Evolutionary conservation across 495 filamentous ascomycete species (phyloP), one percentile per base, ranked within the genome.

Genomic region (Astrocystis sublimbata): DNA sequence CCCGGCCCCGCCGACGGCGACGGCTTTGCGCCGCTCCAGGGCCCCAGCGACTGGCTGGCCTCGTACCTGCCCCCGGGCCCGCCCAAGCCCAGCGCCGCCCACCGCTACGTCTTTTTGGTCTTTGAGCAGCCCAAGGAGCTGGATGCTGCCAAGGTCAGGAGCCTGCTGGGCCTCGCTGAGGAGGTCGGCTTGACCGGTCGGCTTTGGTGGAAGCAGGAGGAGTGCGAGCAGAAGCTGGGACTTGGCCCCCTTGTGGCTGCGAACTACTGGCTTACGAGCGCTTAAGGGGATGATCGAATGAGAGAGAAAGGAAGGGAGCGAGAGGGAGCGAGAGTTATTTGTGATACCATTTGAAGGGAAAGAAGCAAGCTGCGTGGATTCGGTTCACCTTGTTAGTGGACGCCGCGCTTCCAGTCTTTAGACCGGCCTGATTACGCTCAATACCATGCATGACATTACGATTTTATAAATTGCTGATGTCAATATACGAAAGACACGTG

Each of bases 101-200:
- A 86, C 67, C 81, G 85, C 7, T 86, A 87, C 65, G 55, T 78
- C 12, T 86, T 85, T 65, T 70, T 86, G 65, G 64, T 86, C 26
- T 86, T 82, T 64, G 80, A 84, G 70, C 79, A 86, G 72, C 85
- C 85, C 0, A 73, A 65, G 41, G 76, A 66, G 4, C 78, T 86
- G 31, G 74, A 80, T 28, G 71, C 43, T n/a, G 68, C 71, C 58
- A 76, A 75, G 49, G 74, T 79, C 66, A 69, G 78, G 35, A 75
- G 82, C 63, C 63, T 75, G 19, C 41, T 72, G 46, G 38, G 23
- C 8, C 64, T 72, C 30, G 82, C 76, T 2, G 70, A 78, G 63
- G 73, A 75, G 4, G 19, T 85, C 31, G 67, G 76, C 3, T 71
- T 75, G 40, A 58, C 50, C 68, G 50, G 41, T 21, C 73, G 85